Conservation (phyloP, 257 asterid species). For the Rehmannia glutinosa region DNA sequence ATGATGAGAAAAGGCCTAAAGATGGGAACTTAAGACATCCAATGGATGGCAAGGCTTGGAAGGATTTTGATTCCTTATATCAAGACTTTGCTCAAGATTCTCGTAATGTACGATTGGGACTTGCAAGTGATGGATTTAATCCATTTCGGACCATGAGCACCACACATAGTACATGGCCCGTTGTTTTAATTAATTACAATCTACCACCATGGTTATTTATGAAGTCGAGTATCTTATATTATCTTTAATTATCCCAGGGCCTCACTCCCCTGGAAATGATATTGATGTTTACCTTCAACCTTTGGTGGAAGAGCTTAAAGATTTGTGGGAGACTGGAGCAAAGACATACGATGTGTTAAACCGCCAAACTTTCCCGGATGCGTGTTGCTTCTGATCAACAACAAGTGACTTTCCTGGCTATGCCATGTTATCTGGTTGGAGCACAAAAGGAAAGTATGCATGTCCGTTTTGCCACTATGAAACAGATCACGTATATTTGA, state of each 20-base stretch:
- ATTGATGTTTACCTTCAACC: background rate
- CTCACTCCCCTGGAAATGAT: background rate
- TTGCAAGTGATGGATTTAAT: too few species aligned
- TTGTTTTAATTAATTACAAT: background rate
- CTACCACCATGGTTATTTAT: background rate
- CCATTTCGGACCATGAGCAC: slow-evolving; percentile 2
- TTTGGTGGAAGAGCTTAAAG: background rate
- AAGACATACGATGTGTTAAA: background rate
- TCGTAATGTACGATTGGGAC: background rate
- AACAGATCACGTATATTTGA: background rate
- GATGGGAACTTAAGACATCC: background rate
- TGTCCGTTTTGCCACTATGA: background rate
- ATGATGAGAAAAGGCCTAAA: background rate
- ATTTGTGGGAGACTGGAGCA: background rate
- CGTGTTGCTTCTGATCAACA: background rate
- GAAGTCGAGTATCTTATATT: background rate
- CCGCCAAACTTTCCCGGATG: background rate
- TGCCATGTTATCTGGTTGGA: slow-evolving; percentile 6
- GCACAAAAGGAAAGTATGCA: background rate
- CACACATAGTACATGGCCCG: background rate
- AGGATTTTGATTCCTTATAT: background rate
- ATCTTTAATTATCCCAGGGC: background rate
- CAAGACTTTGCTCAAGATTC: background rate
- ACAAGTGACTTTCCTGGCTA: background rate
- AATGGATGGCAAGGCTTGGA: background rate